Conservation (phyloP, 306 rosid species). For the Medicago truncatula region DNA sequence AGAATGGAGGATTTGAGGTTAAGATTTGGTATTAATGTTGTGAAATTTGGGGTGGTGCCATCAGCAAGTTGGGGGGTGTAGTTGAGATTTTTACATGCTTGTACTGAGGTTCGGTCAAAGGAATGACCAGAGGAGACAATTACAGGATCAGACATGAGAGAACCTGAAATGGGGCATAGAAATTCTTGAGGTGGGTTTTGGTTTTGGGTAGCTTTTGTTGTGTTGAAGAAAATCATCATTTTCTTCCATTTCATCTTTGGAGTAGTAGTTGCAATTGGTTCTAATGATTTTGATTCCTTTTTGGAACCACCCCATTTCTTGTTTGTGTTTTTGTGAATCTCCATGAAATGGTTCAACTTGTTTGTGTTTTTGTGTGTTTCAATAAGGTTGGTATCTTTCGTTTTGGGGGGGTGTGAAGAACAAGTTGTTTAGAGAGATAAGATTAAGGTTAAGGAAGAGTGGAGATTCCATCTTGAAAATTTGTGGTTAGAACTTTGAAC, state of each 20-base stretch:
- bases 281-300: slow-evolving; percentile 37
- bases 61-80: slow-evolving; percentile 63
- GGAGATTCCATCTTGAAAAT: slow-evolving; percentile 37
- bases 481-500: neutral
- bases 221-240: slow-evolving; percentile 54
- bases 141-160: slow-evolving; percentile 88
- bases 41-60: slow-evolving; percentile 70
- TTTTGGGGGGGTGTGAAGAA: neutral
- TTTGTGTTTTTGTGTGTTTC: neutral
- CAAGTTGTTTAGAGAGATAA: slow-evolving; percentile 30
- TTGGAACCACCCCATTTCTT: slow-evolving; percentile 39
- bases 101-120: slow-evolving; percentile 69
- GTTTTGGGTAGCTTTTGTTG: slow-evolving; percentile 35
- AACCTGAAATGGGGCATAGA: slow-evolving; percentile 73
- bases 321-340: slow-evolving; percentile 56
- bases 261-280: slow-evolving; percentile 8
- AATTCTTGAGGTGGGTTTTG: slow-evolving; percentile 71
- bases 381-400: neutral
- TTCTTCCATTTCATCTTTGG: slow-evolving; percentile 74
- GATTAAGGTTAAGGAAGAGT: neutral
- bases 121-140: slow-evolving; percentile 93
- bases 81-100: slow-evolving; percentile 58
- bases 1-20: slow-evolving; percentile 80
- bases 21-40: slow-evolving; percentile 78
- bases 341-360: slow-evolving; percentile 48